Evolutionary conservation across 2,329 filamentous ascomycete genomes (phyloP), one percentile per base, ranked within the genome.

Genomic region (Alternaria postmessia): DNA sequence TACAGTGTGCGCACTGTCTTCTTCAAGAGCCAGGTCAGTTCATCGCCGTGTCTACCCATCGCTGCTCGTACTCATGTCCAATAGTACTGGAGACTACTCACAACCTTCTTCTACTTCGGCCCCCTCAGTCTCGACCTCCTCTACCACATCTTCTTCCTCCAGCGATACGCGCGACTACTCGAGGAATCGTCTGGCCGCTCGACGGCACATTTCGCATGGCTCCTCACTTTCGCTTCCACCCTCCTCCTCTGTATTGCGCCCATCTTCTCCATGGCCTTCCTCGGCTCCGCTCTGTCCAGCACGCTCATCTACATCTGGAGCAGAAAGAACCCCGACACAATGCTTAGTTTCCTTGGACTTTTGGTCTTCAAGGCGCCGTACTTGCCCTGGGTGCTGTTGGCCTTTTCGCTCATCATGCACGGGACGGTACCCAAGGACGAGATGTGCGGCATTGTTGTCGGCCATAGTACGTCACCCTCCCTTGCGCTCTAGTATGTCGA

Each of bases 251-350:
- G 88, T 43, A 84, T 98, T 41, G 95, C 94, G 44, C 94, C 94
- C 1, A 84, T 97, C 63, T 90, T 97, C 51, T 93, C 91, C 26
- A 93, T 98, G 83, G 92, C 92, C 1, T 99, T 97, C 78, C 87
- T 99, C 11, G 95, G 95, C n/a, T 92, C 94, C 42, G 92, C 94
- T 2, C 86, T 99, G 14, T 96, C 92, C 4, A 96, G 93, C 51
- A 97, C 92, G 6, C 84, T 99, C 62, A 94, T 98, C 57, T 99
- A 99, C 79, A 97, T 99, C 73, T 99, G 95, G 95, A 95, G 93
- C 64, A 87, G 95, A 54, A 89, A 94, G 58, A 98, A 99, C 76
- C 94, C 95, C 0, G 92, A 97, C 65, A 96, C 93, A 0, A 86
- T 92, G 59, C 85, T 99, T 14, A 96, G 92, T 66, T 84, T 97